Conservation (phyloP, 495 filamentous ascomycete genomes). For the Trichoderma orchidacearum region DNA sequence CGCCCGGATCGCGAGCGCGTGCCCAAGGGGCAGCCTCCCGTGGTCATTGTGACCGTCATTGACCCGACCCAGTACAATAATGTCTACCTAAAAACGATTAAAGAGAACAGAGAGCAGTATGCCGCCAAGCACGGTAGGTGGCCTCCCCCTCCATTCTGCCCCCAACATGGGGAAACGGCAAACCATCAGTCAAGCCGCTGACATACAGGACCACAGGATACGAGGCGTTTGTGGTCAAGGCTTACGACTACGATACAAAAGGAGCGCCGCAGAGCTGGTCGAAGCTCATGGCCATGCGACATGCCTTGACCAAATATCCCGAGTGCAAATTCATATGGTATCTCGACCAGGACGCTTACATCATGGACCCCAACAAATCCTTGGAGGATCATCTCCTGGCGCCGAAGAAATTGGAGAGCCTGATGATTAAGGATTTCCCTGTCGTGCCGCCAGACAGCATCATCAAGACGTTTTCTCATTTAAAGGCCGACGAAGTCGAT, state of each 20-base stretch:
- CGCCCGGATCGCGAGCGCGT: constrained; percentile 11
- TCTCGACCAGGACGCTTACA: constrained; percentile 67
- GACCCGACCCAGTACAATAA: constrained; percentile 49
- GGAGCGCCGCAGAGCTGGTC: constrained; percentile 60
- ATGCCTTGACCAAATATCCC: constrained; percentile 71
- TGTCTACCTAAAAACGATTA: constrained; percentile 54
- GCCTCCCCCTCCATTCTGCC: not conserved
- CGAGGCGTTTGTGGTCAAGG: constrained; percentile 64
- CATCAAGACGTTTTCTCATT: constrained; percentile 83
- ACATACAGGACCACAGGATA: constrained; percentile 51
- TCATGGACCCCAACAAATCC: constrained; percentile 68
- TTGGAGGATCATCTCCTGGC: constrained; percentile 60
- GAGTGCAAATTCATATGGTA: constrained; percentile 70
- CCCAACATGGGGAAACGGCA: no score
- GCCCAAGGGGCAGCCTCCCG: constrained; percentile 53
- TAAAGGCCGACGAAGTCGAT: constrained; percentile 63
- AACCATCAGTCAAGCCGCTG: not conserved
- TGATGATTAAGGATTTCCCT: constrained; percentile 74
- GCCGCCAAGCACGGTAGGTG: constrained; percentile 73
- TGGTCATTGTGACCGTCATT: constrained; percentile 79
- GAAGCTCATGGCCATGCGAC: constrained; percentile 70
- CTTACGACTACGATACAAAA: constrained; percentile 62
- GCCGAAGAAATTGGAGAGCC: constrained; percentile 47
- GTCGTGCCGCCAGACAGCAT: constrained; percentile 92
- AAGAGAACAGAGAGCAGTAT: constrained; percentile 74